These are phyloP conservation scores for Penicillium crystallinum DNA, from an alignment of 495 filamentous ascomycete genomes.

Conservation along the genomic window DNA sequence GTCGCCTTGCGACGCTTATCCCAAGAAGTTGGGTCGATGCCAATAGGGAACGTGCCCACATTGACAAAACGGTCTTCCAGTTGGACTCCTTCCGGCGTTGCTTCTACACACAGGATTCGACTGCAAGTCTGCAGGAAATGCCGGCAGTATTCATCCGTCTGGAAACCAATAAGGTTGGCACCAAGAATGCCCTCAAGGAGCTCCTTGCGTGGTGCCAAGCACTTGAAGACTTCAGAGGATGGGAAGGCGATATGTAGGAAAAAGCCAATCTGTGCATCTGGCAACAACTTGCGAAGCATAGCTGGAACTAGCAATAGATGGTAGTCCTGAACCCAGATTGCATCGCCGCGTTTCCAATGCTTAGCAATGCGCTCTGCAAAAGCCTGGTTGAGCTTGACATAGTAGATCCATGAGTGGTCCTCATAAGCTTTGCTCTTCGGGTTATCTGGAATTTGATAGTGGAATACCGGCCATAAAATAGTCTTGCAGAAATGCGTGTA, in stretches of 20 bases:
- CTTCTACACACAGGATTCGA: constrained; percentile 77
- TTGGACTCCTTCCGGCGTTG: constrained; percentile 79
- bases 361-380: constrained; percentile 84
- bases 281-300: constrained; percentile 80
- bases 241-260: constrained; percentile 94
- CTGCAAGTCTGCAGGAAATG: constrained; percentile 95
- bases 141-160: constrained; percentile 84
- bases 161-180: constrained; percentile 85
- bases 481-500: constrained; percentile 93
- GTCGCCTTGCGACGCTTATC: constrained; percentile 63
- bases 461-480: constrained; percentile 86
- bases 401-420: constrained; percentile 93
- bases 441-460: constrained; percentile 94
- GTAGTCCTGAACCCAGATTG: constrained; percentile 93
- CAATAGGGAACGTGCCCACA: constrained; percentile 60
- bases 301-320: constrained; percentile 85
- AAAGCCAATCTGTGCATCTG: constrained; percentile 89
- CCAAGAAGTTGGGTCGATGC: constrained; percentile 77
- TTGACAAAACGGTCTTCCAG: constrained; percentile 91
- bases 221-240: constrained; percentile 91
- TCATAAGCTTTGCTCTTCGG: constrained; percentile 96
- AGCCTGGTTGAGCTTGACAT: constrained; percentile 81
- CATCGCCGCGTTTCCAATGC: constrained; percentile 86
- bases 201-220: constrained; percentile 75
- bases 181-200: constrained; percentile 87